Evolutionary conservation across 2,329 filamentous ascomycete genomes (phyloP).

Genomic region (Leptographium lundbergii): DNA sequence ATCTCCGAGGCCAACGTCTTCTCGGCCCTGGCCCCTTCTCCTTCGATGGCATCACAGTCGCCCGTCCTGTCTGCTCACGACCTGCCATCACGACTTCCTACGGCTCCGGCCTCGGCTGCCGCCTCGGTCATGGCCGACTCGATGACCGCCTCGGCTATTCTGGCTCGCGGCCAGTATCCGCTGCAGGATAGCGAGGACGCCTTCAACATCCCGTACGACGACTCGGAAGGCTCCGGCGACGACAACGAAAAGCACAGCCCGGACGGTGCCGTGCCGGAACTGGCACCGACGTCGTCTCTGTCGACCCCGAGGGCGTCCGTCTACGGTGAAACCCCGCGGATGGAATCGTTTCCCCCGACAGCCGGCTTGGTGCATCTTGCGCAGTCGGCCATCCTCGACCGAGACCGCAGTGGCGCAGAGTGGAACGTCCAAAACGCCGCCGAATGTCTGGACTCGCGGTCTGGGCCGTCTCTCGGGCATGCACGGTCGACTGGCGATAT

Average conservation of each 20-base stretch:
- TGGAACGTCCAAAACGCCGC: no score
- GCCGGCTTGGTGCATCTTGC: constrained; percentile 9
- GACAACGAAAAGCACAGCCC: constrained; percentile 16
- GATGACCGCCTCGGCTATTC: constrained; percentile 21
- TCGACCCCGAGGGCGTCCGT: constrained; percentile 43
- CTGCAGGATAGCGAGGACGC: constrained; percentile 42
- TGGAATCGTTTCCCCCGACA: neutral
- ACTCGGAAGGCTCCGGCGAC: constrained; percentile 26
- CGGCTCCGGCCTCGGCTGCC: neutral
- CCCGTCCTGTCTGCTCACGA: constrained; percentile 2
- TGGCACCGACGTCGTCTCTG: constrained; percentile 19
- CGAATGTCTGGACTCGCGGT: constrained; percentile 16
- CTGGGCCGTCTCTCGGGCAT: neutral
- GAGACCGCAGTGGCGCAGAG: constrained; percentile 12
- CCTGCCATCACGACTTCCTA: neutral
- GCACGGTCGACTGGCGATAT: neutral
- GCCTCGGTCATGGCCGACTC: constrained; percentile 13
- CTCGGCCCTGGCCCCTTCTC: constrained; percentile 43
- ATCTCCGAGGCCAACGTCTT: constrained; percentile 58
- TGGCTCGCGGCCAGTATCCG: constrained; percentile 21
- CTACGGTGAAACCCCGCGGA: constrained; percentile 14
- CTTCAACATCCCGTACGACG: constrained; percentile 44
- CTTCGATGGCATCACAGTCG: constrained; percentile 34
- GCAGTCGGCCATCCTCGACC: constrained; percentile 19
- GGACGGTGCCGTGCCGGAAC: neutral